Evolutionary conservation across 768 basidiomycete species (phyloP), one percentile per base, ranked within the genome.

Genomic region (Leccinum olivaceopallidum): DNA sequence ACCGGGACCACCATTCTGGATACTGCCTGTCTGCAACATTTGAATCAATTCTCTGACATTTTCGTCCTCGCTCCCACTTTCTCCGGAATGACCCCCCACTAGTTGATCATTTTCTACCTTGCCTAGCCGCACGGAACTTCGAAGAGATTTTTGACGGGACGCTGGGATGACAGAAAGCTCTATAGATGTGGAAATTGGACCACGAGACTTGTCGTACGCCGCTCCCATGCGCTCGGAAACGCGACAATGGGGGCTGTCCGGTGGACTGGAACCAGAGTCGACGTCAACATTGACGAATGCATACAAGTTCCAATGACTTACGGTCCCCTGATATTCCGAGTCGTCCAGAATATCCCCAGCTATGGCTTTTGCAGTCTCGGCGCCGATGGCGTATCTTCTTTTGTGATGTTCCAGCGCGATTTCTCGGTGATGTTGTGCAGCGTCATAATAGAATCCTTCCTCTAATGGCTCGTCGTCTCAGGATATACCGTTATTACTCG

Each of bases 371-470:
- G 81, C 76, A 49, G 83, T 81, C 51, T 81, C 81, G 42, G 81
- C 76, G 1, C 85, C 84, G 55, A 92, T 80, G 18, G 76, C 76
- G 37, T 73, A 74, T 53, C 88, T 83, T 69, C 85, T 88, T 63
- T 80, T 75, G 70, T 87, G 79, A 67, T 93, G 92, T 63, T 85
- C 85, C 47, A 92, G 67, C 18, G 87, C 85, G 64, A 92, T 81
- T 70, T 92, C 90, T 30, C 89, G 85, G 63, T 91, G 88, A 65
- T 89, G 88, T 55, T 78, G 82, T 24, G 83, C 87, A 53, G 77
- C 79, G 63, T 90, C 84, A 34, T 85, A 74, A 65, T 90, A 86
- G 26, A 80, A 76, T 47, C 80, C 82, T 47, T 86, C 83, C 53
- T 81, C 77, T 51, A 76, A 60, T 2, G 75, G 74, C 28, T 77